phyloP scores from a whole-genome alignment of 257 asterid genomes.

The Fraxinus anomala region DNA sequence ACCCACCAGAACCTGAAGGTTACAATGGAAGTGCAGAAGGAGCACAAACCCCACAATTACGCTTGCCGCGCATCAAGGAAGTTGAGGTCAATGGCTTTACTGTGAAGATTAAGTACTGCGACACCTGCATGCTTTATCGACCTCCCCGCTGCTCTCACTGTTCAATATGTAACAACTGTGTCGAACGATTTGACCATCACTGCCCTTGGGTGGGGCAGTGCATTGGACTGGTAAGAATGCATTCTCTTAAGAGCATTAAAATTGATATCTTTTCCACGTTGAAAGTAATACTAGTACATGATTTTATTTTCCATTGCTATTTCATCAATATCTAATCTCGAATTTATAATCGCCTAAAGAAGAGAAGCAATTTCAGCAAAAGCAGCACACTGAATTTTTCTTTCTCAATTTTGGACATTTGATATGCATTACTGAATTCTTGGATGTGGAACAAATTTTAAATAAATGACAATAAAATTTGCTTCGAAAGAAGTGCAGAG shows the following conservation, averaged over 20 bases:
- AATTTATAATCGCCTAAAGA: background rate
- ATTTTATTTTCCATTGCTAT: background rate
- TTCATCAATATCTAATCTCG: background rate
- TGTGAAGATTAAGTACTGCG: slow-evolving; percentile 89
- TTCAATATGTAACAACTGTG: slow-evolving; percentile 96
- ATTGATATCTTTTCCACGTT: too few relatives aligned
- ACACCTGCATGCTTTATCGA: slow-evolving; percentile 96
- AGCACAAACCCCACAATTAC: slow-evolving; percentile 85
- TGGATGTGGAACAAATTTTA: background rate
- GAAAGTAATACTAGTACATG: background rate
- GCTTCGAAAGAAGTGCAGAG: background rate
- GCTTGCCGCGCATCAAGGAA: slow-evolving; percentile 89
- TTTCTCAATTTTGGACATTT: background rate
- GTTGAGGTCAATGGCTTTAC: slow-evolving; percentile 85
- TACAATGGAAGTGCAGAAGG: slow-evolving; percentile 76
- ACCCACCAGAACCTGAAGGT: slow-evolving; percentile 97
- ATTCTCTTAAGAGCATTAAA: background rate
- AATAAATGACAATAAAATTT: too few relatives aligned
- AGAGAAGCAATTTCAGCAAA: background rate
- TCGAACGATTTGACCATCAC: slow-evolving; percentile 93
- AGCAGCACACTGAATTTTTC: background rate
- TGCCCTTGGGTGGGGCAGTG: slow-evolving; percentile 99
- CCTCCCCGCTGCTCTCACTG: slow-evolving; percentile 99
- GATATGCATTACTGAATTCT: background rate
- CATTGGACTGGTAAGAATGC: slow-evolving; percentile 79